Conservation (phyloP, 2,329 filamentous ascomycete species). For the Fusarium staphyleae region DNA sequence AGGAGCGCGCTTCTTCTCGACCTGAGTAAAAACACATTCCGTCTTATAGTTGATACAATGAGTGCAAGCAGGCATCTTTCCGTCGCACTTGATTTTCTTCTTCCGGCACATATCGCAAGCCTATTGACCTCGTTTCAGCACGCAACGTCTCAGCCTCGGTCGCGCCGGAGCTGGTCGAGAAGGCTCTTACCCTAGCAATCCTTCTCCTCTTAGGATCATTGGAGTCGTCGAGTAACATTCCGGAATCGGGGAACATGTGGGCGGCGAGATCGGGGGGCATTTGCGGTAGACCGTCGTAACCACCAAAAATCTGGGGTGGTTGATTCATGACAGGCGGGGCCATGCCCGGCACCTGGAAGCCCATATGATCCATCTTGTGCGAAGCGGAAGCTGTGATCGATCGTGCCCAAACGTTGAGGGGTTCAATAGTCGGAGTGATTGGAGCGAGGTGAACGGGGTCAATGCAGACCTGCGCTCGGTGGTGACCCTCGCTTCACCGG, state of each 20-base stretch:
- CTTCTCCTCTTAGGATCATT: slow-evolving; percentile 88
- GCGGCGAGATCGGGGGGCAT: slow-evolving; percentile 63
- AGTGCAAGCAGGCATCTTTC: slow-evolving; percentile 91
- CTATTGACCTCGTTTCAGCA: slow-evolving; percentile 52
- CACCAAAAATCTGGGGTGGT: slow-evolving; percentile 73
- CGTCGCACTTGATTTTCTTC: slow-evolving; percentile 98
- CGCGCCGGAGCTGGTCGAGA: neutral
- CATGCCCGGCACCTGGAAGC: slow-evolving; percentile 66
- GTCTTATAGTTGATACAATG: slow-evolving; percentile 99
- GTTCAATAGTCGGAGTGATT: slow-evolving; percentile 1
- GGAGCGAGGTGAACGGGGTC: slow-evolving; percentile 20
- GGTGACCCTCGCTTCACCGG: slow-evolving; percentile 1
- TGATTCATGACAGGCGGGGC: slow-evolving; percentile 69
- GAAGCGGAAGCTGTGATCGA: neutral
- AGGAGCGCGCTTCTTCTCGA: slow-evolving; percentile 97
- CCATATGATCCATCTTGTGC: slow-evolving; percentile 55
- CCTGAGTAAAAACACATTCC: slow-evolving; percentile 95
- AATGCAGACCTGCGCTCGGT: slow-evolving; percentile 16
- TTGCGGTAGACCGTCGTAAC: slow-evolving; percentile 67
- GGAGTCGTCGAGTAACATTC: slow-evolving; percentile 65
- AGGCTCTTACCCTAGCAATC: slow-evolving; percentile 77
- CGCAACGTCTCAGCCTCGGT: neutral
- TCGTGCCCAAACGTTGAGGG: neutral
- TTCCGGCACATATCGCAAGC: slow-evolving; percentile 97
- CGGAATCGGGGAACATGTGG: slow-evolving; percentile 67